Percentiles rank a stretch among this genome's conserved stretches.
Evolutionary conservation across 2,329 filamentous ascomycete species (phyloP).

Genomic region (Verticillium nubilum): DNA sequence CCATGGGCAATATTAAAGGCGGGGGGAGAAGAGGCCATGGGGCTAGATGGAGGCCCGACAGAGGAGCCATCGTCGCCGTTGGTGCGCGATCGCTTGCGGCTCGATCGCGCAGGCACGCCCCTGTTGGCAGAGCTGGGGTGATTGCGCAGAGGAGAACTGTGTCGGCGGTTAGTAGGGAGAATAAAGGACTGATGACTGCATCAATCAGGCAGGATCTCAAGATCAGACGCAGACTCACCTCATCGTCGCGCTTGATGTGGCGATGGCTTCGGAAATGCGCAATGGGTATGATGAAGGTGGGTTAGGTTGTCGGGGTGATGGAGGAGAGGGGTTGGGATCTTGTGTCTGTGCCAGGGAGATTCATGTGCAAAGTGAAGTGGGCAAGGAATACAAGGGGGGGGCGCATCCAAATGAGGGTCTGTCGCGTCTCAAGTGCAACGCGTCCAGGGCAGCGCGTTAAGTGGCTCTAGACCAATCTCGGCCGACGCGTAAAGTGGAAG

Average conservation of each 20-base stretch:
- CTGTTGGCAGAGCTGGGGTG: conserved; percentile 82
- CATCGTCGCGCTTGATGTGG: conserved; percentile 16
- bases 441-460: conserved; percentile 33
- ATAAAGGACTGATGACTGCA: too few relatives aligned
- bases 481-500: conserved; percentile 18
- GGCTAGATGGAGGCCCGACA: conserved; percentile 49
- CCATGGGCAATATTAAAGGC: conserved; percentile 61
- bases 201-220: not conserved
- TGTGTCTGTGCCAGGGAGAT: not conserved
- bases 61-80: conserved; percentile 49
- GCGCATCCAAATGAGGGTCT: conserved; percentile 5
- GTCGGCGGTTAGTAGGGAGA: conserved; percentile 7
- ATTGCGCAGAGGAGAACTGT: conserved; percentile 75
- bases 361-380: not conserved
- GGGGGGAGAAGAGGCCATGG: conserved; percentile 62
- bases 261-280: not conserved
- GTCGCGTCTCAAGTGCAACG: conserved; percentile 8
- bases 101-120: conserved; percentile 48
- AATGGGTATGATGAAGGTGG: not conserved
- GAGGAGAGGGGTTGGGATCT: conserved; percentile 3
- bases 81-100: conserved; percentile 51
- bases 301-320: not conserved
- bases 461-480: conserved; percentile 29
- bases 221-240: conserved; percentile 19
- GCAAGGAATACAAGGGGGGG: conserved; percentile 3